phyloP scores from a whole-genome alignment of 768 basidiomycete species.

The Rubroboletus pulcherrimus region DNA sequence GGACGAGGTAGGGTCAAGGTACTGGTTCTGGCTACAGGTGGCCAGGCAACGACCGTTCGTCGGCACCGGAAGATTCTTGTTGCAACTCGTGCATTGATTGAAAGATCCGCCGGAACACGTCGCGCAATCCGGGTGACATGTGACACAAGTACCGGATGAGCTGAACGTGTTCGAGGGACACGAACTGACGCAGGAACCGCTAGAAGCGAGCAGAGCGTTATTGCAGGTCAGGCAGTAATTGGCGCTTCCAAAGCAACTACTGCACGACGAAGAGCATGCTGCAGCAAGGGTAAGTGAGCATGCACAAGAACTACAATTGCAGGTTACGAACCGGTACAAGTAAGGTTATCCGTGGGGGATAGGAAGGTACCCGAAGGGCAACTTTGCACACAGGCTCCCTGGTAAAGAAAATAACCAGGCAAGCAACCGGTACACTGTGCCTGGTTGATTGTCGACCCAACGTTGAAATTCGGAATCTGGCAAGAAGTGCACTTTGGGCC shows the following conservation, averaged over 20 bases:
- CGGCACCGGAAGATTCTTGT: slow-evolving; percentile 63
- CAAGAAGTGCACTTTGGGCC: slow-evolving; percentile 81
- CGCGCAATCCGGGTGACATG: slow-evolving; percentile 85
- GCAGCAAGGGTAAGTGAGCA: slow-evolving; percentile 8
- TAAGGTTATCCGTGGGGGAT: slow-evolving; percentile 65
- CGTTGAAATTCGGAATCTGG: slow-evolving; percentile 66
- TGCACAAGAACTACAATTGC: background rate
- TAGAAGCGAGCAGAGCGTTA: slow-evolving; percentile 59
- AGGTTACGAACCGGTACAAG: slow-evolving; percentile 60
- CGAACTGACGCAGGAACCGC: slow-evolving; percentile 69
- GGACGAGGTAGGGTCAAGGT: slow-evolving; percentile 61
- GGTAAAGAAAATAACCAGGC: slow-evolving; percentile 68
- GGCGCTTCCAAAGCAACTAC: slow-evolving; percentile 64
- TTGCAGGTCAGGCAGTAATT: slow-evolving; percentile 74
- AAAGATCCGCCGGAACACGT: slow-evolving; percentile 78
- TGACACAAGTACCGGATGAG: slow-evolving; percentile 59
- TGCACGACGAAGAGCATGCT: slow-evolving; percentile 74
- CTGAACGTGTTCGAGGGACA: slow-evolving; percentile 74
- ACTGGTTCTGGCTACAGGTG: slow-evolving; percentile 70
- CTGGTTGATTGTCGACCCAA: slow-evolving; percentile 59
- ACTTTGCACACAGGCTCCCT: slow-evolving; percentile 62
- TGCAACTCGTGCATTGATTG: slow-evolving; percentile 75
- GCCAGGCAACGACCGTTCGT: slow-evolving; percentile 74
- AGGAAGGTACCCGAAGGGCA: slow-evolving; percentile 77
- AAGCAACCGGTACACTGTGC: slow-evolving; percentile 76